Conservation (phyloP, 768 basidiomycete genomes). For the Mycena belliarum region DNA sequence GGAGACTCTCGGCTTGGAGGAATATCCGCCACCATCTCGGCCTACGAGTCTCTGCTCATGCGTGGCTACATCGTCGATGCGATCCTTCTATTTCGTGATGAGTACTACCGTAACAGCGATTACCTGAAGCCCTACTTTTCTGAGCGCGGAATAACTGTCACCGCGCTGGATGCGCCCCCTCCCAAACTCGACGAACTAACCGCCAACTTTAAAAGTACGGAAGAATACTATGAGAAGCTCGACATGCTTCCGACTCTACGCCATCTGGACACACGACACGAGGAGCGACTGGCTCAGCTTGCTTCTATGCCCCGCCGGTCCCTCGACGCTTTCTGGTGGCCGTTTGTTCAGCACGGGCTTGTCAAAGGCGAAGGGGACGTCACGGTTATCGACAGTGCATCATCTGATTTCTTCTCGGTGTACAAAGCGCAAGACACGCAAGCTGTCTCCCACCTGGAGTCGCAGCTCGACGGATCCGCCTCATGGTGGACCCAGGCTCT, state of each 20-base stretch:
- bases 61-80: conserved; percentile 89
- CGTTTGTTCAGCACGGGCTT: conserved; percentile 89
- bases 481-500: conserved; percentile 98
- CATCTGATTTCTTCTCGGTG: conserved; percentile 83
- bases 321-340: conserved; percentile 89
- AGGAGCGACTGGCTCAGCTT: conserved; percentile 66
- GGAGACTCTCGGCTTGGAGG: conserved; percentile 91
- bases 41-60: conserved; percentile 89
- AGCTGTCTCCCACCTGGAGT: conserved; percentile 42
- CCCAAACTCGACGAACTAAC: conserved; percentile 39
- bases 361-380: conserved; percentile 71
- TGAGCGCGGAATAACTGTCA: background rate
- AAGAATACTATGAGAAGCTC: conserved; percentile 70
- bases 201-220: conserved; percentile 54
- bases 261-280: conserved; percentile 66
- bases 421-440: conserved; percentile 41
- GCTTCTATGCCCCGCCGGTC: conserved; percentile 79
- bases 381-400: conserved; percentile 89
- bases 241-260: conserved; percentile 48
- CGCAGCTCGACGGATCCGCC: conserved; percentile 87
- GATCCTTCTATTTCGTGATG: conserved; percentile 80
- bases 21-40: conserved; percentile 87
- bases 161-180: background rate
- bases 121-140: conserved; percentile 56
- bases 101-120: conserved; percentile 85